These are phyloP conservation scores for Agrocybe praecox DNA, from an alignment of 768 basidiomycete genomes.

Conservation along the genomic window DNA sequence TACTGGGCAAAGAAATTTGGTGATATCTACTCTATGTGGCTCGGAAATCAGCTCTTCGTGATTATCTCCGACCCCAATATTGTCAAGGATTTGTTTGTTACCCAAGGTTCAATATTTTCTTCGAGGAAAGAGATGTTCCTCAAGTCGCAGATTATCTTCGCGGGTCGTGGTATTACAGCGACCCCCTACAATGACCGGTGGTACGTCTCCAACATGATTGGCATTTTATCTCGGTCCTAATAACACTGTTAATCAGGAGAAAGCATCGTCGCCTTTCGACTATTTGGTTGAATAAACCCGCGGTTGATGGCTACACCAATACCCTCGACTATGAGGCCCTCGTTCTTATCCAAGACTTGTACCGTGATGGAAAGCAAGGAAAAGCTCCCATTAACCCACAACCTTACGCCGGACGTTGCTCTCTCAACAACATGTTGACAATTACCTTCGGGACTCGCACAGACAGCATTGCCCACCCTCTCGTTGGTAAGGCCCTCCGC, in stretches of 20 bases:
- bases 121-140: constrained; percentile 34
- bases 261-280: constrained; percentile 43
- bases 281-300: constrained; percentile 29
- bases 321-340: constrained; percentile 40
- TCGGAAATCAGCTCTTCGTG: constrained; percentile 40
- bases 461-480: constrained; percentile 33
- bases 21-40: constrained; percentile 35
- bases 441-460: constrained; percentile 44
- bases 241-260: constrained; percentile 24
- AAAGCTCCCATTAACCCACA: constrained; percentile 39
- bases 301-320: constrained; percentile 34
- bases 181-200: constrained; percentile 33
- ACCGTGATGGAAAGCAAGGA: constrained; percentile 31
- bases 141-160: constrained; percentile 36
- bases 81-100: constrained; percentile 35
- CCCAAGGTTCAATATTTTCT: constrained; percentile 37
- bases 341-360: constrained; percentile 39
- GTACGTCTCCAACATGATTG: constrained; percentile 12
- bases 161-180: constrained; percentile 33
- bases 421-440: constrained; percentile 43
- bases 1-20: constrained; percentile 36
- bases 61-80: constrained; percentile 35
- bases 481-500: constrained; percentile 34
- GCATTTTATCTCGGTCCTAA: background rate
- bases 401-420: constrained; percentile 30